Percentiles rank a stretch among this genome's conserved stretches.
These are phyloP conservation scores for Syzygium aqueum DNA, from an alignment of 345 rosid genomes.

Conservation along the genomic window DNA sequence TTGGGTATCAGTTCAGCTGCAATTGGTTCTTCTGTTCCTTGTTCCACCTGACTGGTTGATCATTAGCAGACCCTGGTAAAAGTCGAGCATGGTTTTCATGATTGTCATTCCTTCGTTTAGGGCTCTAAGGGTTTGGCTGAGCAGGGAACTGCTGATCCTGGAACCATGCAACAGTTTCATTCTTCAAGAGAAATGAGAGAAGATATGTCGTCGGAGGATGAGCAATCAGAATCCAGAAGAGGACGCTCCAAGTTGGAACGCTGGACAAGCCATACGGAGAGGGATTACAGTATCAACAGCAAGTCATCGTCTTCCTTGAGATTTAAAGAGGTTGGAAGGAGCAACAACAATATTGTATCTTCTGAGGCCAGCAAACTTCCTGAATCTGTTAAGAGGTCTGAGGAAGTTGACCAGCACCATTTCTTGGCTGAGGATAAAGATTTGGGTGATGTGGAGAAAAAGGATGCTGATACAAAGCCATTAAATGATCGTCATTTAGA, in stretches of 20 bases:
- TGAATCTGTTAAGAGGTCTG: constrained; percentile 23
- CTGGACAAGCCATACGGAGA: constrained; percentile 92
- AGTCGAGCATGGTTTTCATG: constrained; percentile 17
- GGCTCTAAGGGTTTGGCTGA: constrained; percentile 39
- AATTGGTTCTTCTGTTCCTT: neutral
- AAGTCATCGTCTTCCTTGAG: constrained; percentile 61
- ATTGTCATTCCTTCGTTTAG: constrained; percentile 35
- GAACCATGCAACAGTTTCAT: constrained; percentile 28
- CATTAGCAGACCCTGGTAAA: neutral
- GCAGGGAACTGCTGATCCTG: constrained; percentile 28
- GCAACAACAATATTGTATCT: constrained; percentile 23
- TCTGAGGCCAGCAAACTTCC: constrained; percentile 22
- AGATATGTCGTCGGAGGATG: constrained; percentile 70
- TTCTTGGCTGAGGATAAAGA: constrained; percentile 33
- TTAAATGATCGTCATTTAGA: constrained; percentile 66
- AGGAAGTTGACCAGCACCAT: constrained; percentile 27
- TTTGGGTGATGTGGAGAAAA: constrained; percentile 37
- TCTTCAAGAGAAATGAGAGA: constrained; percentile 47
- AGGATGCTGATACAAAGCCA: constrained; percentile 45
- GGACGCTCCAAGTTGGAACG: constrained; percentile 91
- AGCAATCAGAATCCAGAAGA: constrained; percentile 62
- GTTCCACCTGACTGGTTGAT: neutral
- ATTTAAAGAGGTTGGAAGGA: constrained; percentile 45
- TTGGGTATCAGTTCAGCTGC: neutral
- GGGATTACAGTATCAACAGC: constrained; percentile 43